Base-by-base conservation (phyloP, 495 filamentous ascomycete genomes). In the Hamigera avellanea region DNA sequence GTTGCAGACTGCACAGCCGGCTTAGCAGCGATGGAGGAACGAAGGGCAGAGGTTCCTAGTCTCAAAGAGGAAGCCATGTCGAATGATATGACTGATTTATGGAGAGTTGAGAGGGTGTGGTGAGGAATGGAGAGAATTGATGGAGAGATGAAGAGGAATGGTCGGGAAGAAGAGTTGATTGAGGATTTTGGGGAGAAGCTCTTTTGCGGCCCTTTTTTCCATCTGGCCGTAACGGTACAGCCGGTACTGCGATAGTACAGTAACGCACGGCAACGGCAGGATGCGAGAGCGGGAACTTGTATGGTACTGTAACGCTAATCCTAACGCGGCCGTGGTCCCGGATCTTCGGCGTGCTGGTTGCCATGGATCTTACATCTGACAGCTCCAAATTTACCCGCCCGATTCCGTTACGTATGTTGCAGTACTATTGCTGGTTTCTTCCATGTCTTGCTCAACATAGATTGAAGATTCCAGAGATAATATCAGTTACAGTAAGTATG, bases 41-140 rank as follows among this genome's bases (percentile, higher is more conserved):
- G 80, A 50, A 94, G 65, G 57, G 76, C 75, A 56, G 81, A 68
- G 50, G 73, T 70, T 64, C 78, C 73, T 47, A 93, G 66, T 69
- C 85, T 77, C 52, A 89, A 61, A 56, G 82, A 72, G 48, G 84
- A 72, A 54, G 84, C 77, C 82, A 94, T 93, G 56, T 64, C 70
- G 47, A 49, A 58, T 54, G 41, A 49, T 43, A 56, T 49, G 46
- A 51, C 36, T 41, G 46, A 43, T 49, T 26, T 41, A 44, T 39
- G 39, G 39, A 45, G 48, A 51, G 41, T 49, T 49, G 53, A 49
- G 44, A 42, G 33, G 42, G 41, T 26, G 47, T 46, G 42, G 32
- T 40, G 38, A 39, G 39, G 37, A 39, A 42, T 41, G 46, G 14
- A 33, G 43, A 44, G 44, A 44, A 46, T 46, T 37, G 49, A 53